Base-by-base conservation (phyloP, 2,329 filamentous ascomycete species). In the Aureobasidium sp. region DNA sequence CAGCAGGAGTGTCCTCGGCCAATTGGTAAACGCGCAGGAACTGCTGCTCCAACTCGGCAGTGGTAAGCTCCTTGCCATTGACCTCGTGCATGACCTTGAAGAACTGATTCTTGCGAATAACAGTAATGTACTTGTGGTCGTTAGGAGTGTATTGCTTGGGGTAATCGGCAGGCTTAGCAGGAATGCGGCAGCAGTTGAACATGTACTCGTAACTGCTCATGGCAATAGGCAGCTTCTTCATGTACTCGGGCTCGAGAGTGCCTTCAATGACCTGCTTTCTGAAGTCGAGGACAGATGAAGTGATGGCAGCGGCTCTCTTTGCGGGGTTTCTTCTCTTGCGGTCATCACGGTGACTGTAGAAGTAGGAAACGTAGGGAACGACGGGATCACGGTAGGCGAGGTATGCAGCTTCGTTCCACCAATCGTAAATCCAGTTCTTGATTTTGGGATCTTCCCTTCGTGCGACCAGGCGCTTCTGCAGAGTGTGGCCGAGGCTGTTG, bases 151-250 rank as follows among this genome's bases (percentile, higher is more conserved):
- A 96, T 78, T 97, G 97, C 73, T 89, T 80, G 10, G 90, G 88
- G 72, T 90, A 85, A 73, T 99, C 94, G 37, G 86, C 83, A 13
- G 90, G 89, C 71, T 87, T 88, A 60, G 89, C 88, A 34, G 93
- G 88, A 44, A 97, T 87, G 69, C 94, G 88, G 76, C 85, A 89
- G 76, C 85, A 86, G 78, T 99, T 97, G 84, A 99, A 99, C 94
- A 99, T 99, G 84, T 87, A 97, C 79, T 96, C 82, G 81, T 97
- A 97, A 73, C 90, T 94, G 81, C 92, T 92, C 94, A 99, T 99
- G 76, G 92, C 94, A 72, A 97, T 93, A 64, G 94, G 94, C 64
- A 95, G 83, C 78, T 92, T 92, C 81, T 95, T 95, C 92, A 99
- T 96, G 79, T 97, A 97, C 78, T 99, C 94, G 27, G 94, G 94